Base-by-base conservation (phyloP, 2,329 filamentous ascomycete species). In the Penicillium sp. region DNA sequence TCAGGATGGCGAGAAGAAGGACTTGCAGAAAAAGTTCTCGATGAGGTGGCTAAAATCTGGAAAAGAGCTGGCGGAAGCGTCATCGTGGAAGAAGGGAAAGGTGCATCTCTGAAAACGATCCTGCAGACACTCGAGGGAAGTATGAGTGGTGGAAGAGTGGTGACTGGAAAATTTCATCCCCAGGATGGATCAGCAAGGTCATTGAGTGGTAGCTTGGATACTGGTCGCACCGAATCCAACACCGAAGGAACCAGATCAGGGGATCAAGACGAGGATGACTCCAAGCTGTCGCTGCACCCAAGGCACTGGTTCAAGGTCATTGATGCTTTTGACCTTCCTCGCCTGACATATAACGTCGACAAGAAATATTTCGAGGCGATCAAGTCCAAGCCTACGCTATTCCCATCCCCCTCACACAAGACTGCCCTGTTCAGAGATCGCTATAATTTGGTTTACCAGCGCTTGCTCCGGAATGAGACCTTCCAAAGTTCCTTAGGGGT, bases 1-100 rank as follows among this genome's bases (percentile, higher is more conserved):
- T 93, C 93, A 56, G 92, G 88, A 87, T 99, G 95, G 95, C 86
- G 93, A 67, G 93, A 98, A 78, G 92, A 96, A 72, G 93, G 96
- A 0, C 80, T 97, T 31, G 95, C 93, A 3, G 96, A 99, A 75
- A 89, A 88, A 64, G 91, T 97, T 13, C 78, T 99, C 35, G 95
- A 99, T 68, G 95, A 98, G 75, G 86, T 93, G 8, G 93, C 95
- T 1, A 89, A 90, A 73, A 85, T 85, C 65, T 99, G 95, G 96
- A 98, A 97, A 79, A 91, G 88, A 64, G 83, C 89, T 58, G 92
- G 91, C 71, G 92, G 92, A 1, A 91, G 91, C 23, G 90, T 96
- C 53, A 96, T 99, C 63, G 90, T 99, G 3, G 92, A 97, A 53
- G 93, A 93, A 26, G 82, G 83, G 9, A 89, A 86, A 67, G 84